These are phyloP conservation scores for Penicillium ucsense DNA, from an alignment of 495 filamentous ascomycete genomes.

Conservation along the genomic window DNA sequence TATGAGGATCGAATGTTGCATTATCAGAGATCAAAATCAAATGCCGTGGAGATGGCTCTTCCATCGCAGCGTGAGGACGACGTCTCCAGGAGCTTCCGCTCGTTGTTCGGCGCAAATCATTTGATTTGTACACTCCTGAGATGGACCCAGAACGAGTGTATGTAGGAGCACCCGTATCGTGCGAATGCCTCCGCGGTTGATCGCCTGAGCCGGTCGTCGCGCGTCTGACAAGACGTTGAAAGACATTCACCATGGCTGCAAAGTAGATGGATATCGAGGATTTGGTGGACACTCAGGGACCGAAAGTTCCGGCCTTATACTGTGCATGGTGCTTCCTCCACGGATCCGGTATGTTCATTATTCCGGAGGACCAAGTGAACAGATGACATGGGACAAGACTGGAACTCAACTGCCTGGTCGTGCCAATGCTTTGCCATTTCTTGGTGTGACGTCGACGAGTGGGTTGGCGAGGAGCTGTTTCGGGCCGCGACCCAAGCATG, in stretches of 20 bases:
- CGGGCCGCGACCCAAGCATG: not conserved
- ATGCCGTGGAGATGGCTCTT: conserved; percentile 17
- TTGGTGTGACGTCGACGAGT: conserved; percentile 17
- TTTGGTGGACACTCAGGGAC: not conserved
- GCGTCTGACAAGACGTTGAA: conserved; percentile 12
- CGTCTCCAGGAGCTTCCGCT: conserved; percentile 10
- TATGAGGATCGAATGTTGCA: conserved; percentile 45
- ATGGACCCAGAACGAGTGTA: too few relatives aligned
- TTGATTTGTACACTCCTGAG: not conserved
- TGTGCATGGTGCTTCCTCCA: not conserved
- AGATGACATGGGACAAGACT: conserved; percentile 13
- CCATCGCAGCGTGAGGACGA: conserved; percentile 2
- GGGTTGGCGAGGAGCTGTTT: conserved; percentile 4
- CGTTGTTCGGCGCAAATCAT: conserved; percentile 6
- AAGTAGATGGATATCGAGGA: not conserved
- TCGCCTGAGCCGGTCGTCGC: conserved; percentile 9
- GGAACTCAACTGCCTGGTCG: conserved; percentile 5
- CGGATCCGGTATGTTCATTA: not conserved
- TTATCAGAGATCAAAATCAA: conserved; percentile 53
- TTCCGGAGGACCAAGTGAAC: too few relatives aligned
- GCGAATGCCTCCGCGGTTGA: not conserved
- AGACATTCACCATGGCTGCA: conserved; percentile 17
- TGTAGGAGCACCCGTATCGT: too few relatives aligned
- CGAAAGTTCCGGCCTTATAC: not conserved
- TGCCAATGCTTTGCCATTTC: conserved; percentile 14